These are phyloP conservation scores for Starmerella gropengiesseri DNA, from an alignment of 805 yeast species.

Conservation along the genomic window DNA sequence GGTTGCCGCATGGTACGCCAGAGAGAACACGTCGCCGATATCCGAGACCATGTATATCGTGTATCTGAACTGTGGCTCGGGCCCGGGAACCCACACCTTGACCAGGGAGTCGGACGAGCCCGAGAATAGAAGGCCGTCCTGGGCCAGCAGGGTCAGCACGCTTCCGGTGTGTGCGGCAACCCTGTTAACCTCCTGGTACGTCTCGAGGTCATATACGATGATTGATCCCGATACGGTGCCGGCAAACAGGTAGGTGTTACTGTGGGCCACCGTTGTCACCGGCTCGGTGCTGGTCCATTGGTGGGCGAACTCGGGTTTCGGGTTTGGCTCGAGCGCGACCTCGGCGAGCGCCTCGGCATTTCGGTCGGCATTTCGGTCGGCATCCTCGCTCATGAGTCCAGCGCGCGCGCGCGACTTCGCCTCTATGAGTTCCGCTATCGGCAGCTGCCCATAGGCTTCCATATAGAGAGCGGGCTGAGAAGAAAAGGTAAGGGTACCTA, in stretches of 20 bases:
- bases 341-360: background rate
- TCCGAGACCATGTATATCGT: slow-evolving; percentile 77
- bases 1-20: slow-evolving; percentile 52
- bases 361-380: background rate
- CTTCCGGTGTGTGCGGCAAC: slow-evolving; percentile 60
- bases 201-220: slow-evolving; percentile 53
- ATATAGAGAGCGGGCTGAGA: background rate
- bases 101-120: slow-evolving; percentile 87
- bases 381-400: background rate
- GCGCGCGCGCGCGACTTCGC: background rate
- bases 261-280: slow-evolving; percentile 46
- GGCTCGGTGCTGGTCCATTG: slow-evolving; percentile 67
- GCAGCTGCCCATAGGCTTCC: slow-evolving; percentile 17
- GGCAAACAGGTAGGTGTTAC: slow-evolving; percentile 44
- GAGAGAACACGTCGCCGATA: slow-evolving; percentile 85
- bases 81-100: slow-evolving; percentile 53
- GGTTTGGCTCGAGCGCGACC: background rate
- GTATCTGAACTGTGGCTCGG: slow-evolving; percentile 34
- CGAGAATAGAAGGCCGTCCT: slow-evolving; percentile 52
- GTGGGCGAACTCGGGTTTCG: slow-evolving; percentile 38
- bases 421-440: slow-evolving; percentile 9
- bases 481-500: slow-evolving; percentile 2
- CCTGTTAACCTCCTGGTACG: slow-evolving; percentile 45
- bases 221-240: slow-evolving; percentile 86
- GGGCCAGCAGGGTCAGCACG: slow-evolving; percentile 49